Evolutionary conservation across 768 basidiomycete species (phyloP).

Genomic region (Suillus brevipes): DNA sequence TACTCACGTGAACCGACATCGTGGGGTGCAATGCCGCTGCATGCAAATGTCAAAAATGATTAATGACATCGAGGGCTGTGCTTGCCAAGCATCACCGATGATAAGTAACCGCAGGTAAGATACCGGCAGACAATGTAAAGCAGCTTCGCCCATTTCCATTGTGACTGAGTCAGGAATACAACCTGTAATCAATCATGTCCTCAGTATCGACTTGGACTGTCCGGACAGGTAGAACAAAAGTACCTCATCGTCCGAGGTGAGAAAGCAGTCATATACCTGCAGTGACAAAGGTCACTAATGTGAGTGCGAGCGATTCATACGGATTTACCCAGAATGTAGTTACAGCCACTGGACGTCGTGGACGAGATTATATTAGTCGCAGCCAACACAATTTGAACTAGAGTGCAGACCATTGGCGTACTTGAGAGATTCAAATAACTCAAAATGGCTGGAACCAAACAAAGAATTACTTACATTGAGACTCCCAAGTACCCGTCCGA

Average conservation of each 20-base stretch:
- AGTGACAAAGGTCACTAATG: background rate
- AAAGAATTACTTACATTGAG: background rate
- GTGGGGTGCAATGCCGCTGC: background rate
- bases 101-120: constrained; percentile 2
- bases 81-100: background rate
- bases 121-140: constrained; percentile 15
- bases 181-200: background rate
- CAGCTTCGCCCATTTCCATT: constrained; percentile 2
- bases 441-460: background rate
- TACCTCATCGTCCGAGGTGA: constrained; percentile 7
- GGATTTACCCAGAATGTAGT: constrained; percentile 2
- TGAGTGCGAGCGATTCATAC: background rate
- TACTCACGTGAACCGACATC: background rate
- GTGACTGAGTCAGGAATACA: background rate
- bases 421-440: background rate
- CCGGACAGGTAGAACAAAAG: background rate
- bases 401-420: background rate
- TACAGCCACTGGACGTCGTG: background rate
- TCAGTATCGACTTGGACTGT: background rate
- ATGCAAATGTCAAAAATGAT: background rate
- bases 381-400: background rate
- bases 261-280: constrained; percentile 6
- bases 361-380: background rate
- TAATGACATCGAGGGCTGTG: background rate
- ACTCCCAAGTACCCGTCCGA: background rate